Evolutionary conservation across 768 basidiomycete genomes (phyloP), one percentile per base, ranked within the genome.

Genomic region (Termitomyces eurrhizus): DNA sequence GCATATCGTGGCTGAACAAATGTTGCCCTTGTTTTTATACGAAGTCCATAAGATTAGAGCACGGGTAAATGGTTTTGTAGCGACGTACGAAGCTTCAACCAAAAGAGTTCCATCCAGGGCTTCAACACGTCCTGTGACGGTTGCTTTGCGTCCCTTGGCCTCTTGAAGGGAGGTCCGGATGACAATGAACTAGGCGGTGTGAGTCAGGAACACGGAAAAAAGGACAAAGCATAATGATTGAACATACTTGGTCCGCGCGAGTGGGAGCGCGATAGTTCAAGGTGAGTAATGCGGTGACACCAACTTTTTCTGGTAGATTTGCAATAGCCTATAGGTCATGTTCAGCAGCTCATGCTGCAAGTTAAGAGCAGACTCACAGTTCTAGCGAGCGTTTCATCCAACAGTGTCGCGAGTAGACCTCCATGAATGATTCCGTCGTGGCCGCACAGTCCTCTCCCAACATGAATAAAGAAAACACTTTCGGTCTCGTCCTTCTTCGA

Each of bases 381-480:
- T 61, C 96, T 77, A 58, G 88, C 88, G 46, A 97, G 69, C 16
- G 80, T 78, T 78, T 99, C 96, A 64, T 99, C 96, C 58, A 97
- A 71, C 18, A 98, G 72, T 2, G 94, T 97, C 42, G 95, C 93
- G 21, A 98, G 77, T 60, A 98, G 67, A 1, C 96, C 96, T 0
- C 96, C 96, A 66, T 99, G 96, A 3, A 98, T 77, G 62, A 99
- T 94, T 0, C 96, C 96, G 73, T 96, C 94, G 63, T 96, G 90
- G 4, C 92, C 95, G 68, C 96, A 98, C 55, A 98, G 63, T 2
- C 88, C 90, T 45, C 90, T 75, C 1, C 96, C 96, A 2, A 97
- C 77, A 67, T 98, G 96, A 1, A 95, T 58, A 61, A 97, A 76
- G 6, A 85, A 78, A 32, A 86, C 68, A 11, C 83, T 83, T 73